Evolutionary conservation across 257 asterid genomes (phyloP).

Genomic region (Nicotiana obtusifolia): DNA sequence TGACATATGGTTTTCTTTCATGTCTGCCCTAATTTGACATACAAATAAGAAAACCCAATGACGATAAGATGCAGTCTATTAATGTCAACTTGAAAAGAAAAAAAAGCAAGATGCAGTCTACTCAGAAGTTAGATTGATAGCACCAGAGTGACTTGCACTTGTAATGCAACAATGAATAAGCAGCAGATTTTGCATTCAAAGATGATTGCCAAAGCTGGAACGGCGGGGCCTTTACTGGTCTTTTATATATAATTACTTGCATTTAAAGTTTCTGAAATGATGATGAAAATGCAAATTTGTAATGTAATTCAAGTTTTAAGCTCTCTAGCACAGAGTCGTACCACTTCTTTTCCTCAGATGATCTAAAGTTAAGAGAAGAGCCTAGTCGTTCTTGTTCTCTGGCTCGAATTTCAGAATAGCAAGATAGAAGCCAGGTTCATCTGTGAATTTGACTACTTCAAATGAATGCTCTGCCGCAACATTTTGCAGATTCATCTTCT

Average conservation of each 20-base stretch:
- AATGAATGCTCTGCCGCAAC: constrained; percentile 45
- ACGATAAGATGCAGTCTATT: too few relatives aligned
- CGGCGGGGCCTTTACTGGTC: not conserved
- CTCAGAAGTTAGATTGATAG: too few relatives aligned
- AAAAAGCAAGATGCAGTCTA: too few relatives aligned
- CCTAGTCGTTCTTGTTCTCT: not conserved
- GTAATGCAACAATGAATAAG: not conserved
- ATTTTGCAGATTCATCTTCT: constrained; percentile 27
- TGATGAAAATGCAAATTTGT: not conserved
- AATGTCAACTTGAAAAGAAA: too few relatives aligned
- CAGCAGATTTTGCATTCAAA: not conserved
- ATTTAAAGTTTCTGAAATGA: not conserved
- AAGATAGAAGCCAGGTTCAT: constrained; percentile 59
- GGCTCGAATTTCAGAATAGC: constrained; percentile 26
- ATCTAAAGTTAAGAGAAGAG: not conserved
- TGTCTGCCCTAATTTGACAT: too few relatives aligned
- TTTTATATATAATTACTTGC: not conserved
- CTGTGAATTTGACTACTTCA: constrained; percentile 46
- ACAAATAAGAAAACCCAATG: too few relatives aligned
- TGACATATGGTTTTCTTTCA: too few relatives aligned
- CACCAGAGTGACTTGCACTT: not conserved
- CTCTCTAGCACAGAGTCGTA: not conserved
- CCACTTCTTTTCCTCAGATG: not conserved
- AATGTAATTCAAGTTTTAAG: not conserved
- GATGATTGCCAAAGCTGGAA: not conserved